Evolutionary conservation across 768 basidiomycete species (phyloP).

Genomic region (Gymnopilus junonius): DNA sequence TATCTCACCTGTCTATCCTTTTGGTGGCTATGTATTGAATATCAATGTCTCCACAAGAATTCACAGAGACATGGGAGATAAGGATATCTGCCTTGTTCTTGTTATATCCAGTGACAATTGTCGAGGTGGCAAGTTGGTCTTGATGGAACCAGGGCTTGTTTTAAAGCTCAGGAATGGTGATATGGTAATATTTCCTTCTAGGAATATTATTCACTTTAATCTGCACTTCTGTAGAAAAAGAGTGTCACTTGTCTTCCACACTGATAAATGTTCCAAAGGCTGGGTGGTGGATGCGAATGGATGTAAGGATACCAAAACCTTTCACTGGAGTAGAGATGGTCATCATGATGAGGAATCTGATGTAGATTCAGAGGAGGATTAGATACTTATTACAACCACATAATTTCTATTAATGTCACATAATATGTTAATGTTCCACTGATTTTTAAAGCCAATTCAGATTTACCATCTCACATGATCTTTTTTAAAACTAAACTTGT

Average conservation of each 20-base stretch:
- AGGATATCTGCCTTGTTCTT: slow-evolving; percentile 24
- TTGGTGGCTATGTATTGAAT: too few species aligned
- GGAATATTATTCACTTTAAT: slow-evolving; percentile 27
- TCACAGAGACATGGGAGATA: slow-evolving; percentile 14
- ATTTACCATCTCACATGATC: too few species aligned
- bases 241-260: slow-evolving; percentile 24
- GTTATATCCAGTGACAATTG: slow-evolving; percentile 17
- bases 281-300: slow-evolving; percentile 14
- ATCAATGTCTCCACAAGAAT: slow-evolving; percentile 9
- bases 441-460: too few species aligned
- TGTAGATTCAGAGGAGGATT: too few species aligned
- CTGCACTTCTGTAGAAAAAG: slow-evolving; percentile 16
- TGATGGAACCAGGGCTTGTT: slow-evolving; percentile 22
- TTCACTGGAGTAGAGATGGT: too few species aligned
- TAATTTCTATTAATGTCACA: too few species aligned
- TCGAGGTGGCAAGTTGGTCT: slow-evolving; percentile 20
- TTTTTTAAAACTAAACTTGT: too few species aligned
- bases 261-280: slow-evolving; percentile 10
- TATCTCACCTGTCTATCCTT: too few species aligned
- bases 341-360: too few species aligned
- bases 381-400: too few species aligned
- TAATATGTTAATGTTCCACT: too few species aligned
- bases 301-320: not conserved
- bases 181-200: too few species aligned
- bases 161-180: slow-evolving; percentile 19